Conservation (phyloP, 331 rosid species). For the Acacia pycnantha region DNA sequence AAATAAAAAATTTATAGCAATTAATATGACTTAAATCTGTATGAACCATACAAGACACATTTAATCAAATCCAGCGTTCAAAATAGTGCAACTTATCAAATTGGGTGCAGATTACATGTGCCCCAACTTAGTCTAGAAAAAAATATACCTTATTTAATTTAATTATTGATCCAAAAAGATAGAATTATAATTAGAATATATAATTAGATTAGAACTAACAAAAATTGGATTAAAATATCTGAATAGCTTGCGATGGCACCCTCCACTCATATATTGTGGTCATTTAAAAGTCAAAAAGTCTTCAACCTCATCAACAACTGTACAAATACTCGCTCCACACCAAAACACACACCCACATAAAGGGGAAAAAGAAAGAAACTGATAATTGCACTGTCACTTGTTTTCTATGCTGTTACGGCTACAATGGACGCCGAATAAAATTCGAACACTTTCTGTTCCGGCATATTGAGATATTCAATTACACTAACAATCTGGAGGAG, state of each 20-base stretch:
- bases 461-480: background rate
- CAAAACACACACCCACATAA: too few relatives aligned
- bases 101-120: background rate
- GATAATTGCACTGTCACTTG: conserved; percentile 25
- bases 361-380: background rate
- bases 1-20: background rate
- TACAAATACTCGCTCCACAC: background rate
- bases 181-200: background rate
- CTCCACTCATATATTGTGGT: background rate
- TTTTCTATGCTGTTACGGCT: conserved; percentile 8
- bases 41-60: background rate
- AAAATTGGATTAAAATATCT: background rate
- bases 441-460: background rate
- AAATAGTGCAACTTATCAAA: background rate
- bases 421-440: conserved; percentile 4
- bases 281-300: background rate
- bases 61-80: background rate
- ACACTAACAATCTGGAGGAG: background rate
- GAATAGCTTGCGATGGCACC: background rate
- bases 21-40: background rate
- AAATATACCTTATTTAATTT: background rate
- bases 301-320: background rate
- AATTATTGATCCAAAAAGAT: background rate
- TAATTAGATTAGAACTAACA: too few relatives aligned
- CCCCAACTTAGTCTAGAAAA: background rate